Evolutionary conservation across 2,329 filamentous ascomycete genomes (phyloP).

Genomic region (Xylaria sp.): DNA sequence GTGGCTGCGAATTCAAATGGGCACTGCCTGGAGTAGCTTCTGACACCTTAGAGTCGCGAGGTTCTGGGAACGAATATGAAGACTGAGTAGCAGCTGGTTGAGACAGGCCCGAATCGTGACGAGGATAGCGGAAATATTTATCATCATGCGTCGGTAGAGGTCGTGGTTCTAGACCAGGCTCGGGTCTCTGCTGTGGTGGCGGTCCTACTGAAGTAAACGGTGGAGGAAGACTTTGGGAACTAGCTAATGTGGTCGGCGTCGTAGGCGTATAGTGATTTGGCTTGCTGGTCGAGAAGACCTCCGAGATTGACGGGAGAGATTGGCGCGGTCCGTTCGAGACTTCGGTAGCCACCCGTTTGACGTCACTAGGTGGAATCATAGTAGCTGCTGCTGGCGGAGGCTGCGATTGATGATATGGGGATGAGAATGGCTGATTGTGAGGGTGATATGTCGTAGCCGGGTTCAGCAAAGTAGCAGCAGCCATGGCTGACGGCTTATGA

Average conservation of each 20-base stretch:
- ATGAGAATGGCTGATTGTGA: constrained; percentile 45
- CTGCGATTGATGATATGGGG: constrained; percentile 45
- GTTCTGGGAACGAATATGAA: constrained; percentile 47
- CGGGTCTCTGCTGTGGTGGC: constrained; percentile 43
- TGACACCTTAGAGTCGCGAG: constrained; percentile 45
- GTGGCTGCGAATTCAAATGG: constrained; percentile 49
- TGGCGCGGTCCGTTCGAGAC: constrained; percentile 45
- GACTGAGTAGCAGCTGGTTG: constrained; percentile 43
- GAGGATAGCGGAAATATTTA: constrained; percentile 46
- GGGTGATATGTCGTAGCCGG: constrained; percentile 49
- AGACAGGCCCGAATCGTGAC: constrained; percentile 44
- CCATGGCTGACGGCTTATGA: constrained; percentile 48
- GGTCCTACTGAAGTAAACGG: constrained; percentile 43
- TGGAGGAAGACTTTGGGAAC: constrained; percentile 46
- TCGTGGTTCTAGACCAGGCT: constrained; percentile 46
- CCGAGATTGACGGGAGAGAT: constrained; percentile 51
- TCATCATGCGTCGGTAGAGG: constrained; percentile 48
- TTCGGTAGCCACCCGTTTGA: constrained; percentile 47
- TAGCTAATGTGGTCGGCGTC: constrained; percentile 44
- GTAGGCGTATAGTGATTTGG: constrained; percentile 47
- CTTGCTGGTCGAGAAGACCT: constrained; percentile 49
- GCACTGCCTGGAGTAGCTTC: constrained; percentile 40
- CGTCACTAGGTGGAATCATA: constrained; percentile 47
- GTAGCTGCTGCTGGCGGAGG: constrained; percentile 43
- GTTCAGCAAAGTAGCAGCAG: constrained; percentile 50